These are phyloP conservation scores for Nitzschia sp. DNA, from an alignment of 108 stramenopile species.

Conservation along the genomic window DNA sequence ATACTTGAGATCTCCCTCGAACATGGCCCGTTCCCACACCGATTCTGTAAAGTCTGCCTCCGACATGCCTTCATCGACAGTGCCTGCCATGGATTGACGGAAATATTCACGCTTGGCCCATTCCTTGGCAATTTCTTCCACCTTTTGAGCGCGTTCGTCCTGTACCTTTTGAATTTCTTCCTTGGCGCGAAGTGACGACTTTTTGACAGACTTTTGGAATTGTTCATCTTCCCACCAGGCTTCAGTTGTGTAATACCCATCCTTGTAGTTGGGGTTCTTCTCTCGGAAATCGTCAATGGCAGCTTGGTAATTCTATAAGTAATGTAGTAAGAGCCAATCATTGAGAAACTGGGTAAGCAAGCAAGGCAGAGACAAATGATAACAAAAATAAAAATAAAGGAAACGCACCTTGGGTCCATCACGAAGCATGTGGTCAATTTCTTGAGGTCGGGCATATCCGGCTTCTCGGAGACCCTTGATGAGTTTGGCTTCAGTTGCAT, in stretches of 20 bases:
- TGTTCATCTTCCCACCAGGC: slow-evolving; percentile 51
- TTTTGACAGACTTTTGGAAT: slow-evolving; percentile 32
- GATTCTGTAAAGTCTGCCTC: slow-evolving; percentile 67
- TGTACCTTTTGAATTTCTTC: slow-evolving; percentile 40
- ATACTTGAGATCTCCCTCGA: slow-evolving; percentile 70
- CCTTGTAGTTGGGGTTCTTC: slow-evolving; percentile 31
- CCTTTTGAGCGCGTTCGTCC: slow-evolving; percentile 45
- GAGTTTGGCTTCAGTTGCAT: slow-evolving; percentile 57
- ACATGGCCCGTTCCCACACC: slow-evolving; percentile 81
- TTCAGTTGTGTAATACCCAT: slow-evolving; percentile 38
- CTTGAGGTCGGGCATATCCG: slow-evolving; percentile 75
- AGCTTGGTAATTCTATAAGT: slow-evolving; percentile 37
- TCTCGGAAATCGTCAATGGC: slow-evolving; percentile 40
- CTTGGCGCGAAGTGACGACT: slow-evolving; percentile 7
- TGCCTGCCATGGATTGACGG: slow-evolving; percentile 54
- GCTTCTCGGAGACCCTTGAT: slow-evolving; percentile 74
- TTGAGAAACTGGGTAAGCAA: too few species aligned
- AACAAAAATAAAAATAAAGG: too few species aligned
- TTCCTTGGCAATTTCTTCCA: slow-evolving; percentile 65
- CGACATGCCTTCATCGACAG: slow-evolving; percentile 40
- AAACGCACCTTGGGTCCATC: slow-evolving; percentile 13
- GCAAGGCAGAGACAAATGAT: too few species aligned
- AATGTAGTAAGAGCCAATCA: not conserved
- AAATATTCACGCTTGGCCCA: slow-evolving; percentile 83
- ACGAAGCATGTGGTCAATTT: slow-evolving; percentile 84